Evolutionary conservation across 202 grass and related monocot genomes (phyloP), one percentile per base, ranked within the genome.

Genomic region (Zizania palustris): DNA sequence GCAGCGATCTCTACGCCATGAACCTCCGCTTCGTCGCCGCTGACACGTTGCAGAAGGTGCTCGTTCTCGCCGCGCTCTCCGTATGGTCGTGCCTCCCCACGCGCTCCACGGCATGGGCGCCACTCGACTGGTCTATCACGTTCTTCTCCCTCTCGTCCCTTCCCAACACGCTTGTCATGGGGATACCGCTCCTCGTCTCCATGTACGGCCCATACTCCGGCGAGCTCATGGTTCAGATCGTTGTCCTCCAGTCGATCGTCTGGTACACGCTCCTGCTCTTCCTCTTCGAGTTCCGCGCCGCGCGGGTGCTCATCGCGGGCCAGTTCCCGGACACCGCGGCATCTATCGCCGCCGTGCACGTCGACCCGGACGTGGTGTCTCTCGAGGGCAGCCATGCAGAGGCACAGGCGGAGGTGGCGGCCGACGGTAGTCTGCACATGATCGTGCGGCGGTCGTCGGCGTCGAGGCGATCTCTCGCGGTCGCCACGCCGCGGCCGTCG

Each of bases 241-340:
- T 93, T 58, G 93, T 97, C 41, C 88, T 97, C 21, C 93, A 97
- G 82, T 97, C 90, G 81, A 93, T 93, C 71, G 69, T 97, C 14
- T 97, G 90, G 93, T 97, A 91, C 90, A 97, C 93, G n/a, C 81
- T 97, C 22, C 77, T 97, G 40, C 72, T 97, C 10, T 85, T 93
- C 37, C 84, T 97, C 11, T 97, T 91, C 41, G 93, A 97, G 84
- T 87, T 89, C 85, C 90, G 93, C 37, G 93, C 93, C 20, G 93
- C 93, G 12, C 79, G 87, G 11, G 10, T 48, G 42, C 90, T 97
- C 18, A 91, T 97, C 69, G 85, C 88, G 5, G 85, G 79, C 9
- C 75, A 83, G 80, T 91, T 84, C 43, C 88, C 83, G 3, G 82
- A 85, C 82, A 72, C 71, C 11, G 90, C 93, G 0, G 85, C 78